phyloP scores from a whole-genome alignment of 2,329 filamentous ascomycete species.

The Botrytis porri region DNA sequence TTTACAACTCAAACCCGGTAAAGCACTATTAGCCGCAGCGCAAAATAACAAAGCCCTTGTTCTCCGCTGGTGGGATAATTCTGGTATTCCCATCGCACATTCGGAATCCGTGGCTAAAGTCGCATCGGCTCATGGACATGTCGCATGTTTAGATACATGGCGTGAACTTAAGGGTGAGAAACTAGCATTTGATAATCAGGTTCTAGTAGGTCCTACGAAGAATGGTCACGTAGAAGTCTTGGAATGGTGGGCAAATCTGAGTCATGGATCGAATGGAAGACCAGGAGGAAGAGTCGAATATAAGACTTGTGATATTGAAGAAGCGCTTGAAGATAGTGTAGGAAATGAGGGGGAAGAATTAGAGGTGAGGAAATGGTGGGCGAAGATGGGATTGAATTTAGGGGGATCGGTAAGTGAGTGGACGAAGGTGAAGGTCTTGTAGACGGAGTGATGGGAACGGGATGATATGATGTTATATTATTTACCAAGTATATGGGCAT shows the following conservation, averaged over 20 bases:
- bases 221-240: slow-evolving; percentile 80
- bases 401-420: slow-evolving; percentile 69
- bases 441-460: slow-evolving; percentile 6
- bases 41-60: slow-evolving; percentile 77
- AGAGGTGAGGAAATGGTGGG: slow-evolving; percentile 82
- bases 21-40: slow-evolving; percentile 77
- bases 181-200: slow-evolving; percentile 76
- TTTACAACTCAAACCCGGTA: slow-evolving; percentile 72
- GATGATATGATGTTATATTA: too few relatives aligned
- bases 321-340: slow-evolving; percentile 85
- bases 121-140: slow-evolving; percentile 80
- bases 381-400: slow-evolving; percentile 65
- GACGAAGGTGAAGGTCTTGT: slow-evolving; percentile 60
- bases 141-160: slow-evolving; percentile 82
- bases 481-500: neutral
- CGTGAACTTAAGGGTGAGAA: slow-evolving; percentile 69
- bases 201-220: slow-evolving; percentile 82
- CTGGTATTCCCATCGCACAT: slow-evolving; percentile 74
- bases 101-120: slow-evolving; percentile 80
- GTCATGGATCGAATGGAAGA: slow-evolving; percentile 48
- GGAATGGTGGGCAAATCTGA: slow-evolving; percentile 82
- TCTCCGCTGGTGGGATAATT: slow-evolving; percentile 84
- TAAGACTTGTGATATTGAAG: slow-evolving; percentile 92
- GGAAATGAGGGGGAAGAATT: slow-evolving; percentile 58
- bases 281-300: slow-evolving; percentile 76